A percentile compares a stretch with the other conserved stretches of the same genome.
These are phyloP conservation scores for Thelonectria discophora DNA, from an alignment of 2,329 filamentous ascomycete species.

Conservation along the genomic window DNA sequence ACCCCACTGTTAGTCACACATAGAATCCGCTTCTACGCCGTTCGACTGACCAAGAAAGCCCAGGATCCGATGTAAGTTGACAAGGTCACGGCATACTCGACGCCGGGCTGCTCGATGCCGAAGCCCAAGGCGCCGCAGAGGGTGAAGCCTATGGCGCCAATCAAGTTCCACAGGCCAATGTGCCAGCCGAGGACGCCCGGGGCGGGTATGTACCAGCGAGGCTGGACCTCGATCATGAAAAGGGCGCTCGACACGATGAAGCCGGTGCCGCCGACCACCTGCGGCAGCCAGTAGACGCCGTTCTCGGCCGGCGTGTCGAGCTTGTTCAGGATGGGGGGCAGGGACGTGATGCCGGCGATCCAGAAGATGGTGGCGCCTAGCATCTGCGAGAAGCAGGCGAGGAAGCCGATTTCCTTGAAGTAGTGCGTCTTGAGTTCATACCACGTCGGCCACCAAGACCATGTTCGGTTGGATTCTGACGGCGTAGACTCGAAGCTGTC, in stretches of 20 bases:
- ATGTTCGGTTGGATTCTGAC: constrained; percentile 45
- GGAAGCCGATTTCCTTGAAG: constrained; percentile 62
- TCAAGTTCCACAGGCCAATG: constrained; percentile 71
- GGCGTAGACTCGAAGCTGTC: background rate
- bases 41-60: constrained; percentile 52
- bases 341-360: constrained; percentile 67
- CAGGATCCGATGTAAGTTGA: constrained; percentile 60
- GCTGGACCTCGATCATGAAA: constrained; percentile 74
- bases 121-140: constrained; percentile 67
- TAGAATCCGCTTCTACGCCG: background rate
- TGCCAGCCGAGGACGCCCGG: constrained; percentile 69
- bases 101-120: constrained; percentile 46
- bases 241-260: constrained; percentile 67
- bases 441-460: constrained; percentile 69
- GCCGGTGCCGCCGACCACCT: constrained; percentile 68
- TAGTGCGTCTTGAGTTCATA: constrained; percentile 68
- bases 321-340: constrained; percentile 61
- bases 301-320: constrained; percentile 50
- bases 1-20: constrained; percentile 54
- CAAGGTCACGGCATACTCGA: constrained; percentile 56
- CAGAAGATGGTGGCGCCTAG: constrained; percentile 70
- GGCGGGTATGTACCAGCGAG: constrained; percentile 69
- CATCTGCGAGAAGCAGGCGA: constrained; percentile 66
- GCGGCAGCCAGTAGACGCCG: constrained; percentile 67
- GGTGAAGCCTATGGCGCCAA: constrained; percentile 71